Evolutionary conservation across 805 yeast species (phyloP).

Genomic region (Brettanomyces nanus): DNA sequence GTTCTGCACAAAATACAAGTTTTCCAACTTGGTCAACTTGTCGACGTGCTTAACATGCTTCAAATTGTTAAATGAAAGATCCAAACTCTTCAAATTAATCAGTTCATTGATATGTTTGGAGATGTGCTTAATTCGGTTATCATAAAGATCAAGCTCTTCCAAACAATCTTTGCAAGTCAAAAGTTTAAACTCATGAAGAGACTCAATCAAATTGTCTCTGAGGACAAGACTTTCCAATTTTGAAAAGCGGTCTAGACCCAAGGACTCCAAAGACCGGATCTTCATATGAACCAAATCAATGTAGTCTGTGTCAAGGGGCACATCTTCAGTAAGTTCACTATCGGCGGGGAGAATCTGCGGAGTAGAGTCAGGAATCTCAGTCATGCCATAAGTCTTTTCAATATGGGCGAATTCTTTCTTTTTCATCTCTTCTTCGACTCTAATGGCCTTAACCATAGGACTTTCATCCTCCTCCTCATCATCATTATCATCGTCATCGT

Average conservation of each 20-base stretch:
- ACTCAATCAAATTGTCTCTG: slow-evolving; percentile 75
- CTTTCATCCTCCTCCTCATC: slow-evolving; percentile 11
- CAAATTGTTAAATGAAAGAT: slow-evolving; percentile 84
- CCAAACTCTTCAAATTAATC: slow-evolving; percentile 50
- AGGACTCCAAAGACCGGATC: slow-evolving; percentile 52
- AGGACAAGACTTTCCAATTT: slow-evolving; percentile 56
- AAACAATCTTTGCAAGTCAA: slow-evolving; percentile 37
- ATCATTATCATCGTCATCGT: slow-evolving; percentile 4
- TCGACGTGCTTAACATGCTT: slow-evolving; percentile 76
- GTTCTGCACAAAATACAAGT: slow-evolving; percentile 83
- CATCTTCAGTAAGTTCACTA: slow-evolving; percentile 49
- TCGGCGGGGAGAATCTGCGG: slow-evolving; percentile 62
- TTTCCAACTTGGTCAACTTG: slow-evolving; percentile 49
- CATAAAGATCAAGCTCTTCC: slow-evolving; percentile 82
- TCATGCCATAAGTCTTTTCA: slow-evolving; percentile 22
- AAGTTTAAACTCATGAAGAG: slow-evolving; percentile 62
- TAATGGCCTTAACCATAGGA: not conserved
- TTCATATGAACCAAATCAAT: slow-evolving; percentile 67
- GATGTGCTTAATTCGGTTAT: slow-evolving; percentile 83
- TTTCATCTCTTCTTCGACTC: slow-evolving; percentile 1
- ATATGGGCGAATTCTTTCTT: slow-evolving; percentile 6
- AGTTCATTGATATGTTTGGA: slow-evolving; percentile 61
- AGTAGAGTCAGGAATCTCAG: slow-evolving; percentile 30
- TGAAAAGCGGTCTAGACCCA: slow-evolving; percentile 48
- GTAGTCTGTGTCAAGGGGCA: slow-evolving; percentile 48